Percentiles rank a stretch among this genome's conserved stretches.
phyloP scores from a whole-genome alignment of 108 stramenopile species.

The Pseudonitzschia delicatissima region DNA sequence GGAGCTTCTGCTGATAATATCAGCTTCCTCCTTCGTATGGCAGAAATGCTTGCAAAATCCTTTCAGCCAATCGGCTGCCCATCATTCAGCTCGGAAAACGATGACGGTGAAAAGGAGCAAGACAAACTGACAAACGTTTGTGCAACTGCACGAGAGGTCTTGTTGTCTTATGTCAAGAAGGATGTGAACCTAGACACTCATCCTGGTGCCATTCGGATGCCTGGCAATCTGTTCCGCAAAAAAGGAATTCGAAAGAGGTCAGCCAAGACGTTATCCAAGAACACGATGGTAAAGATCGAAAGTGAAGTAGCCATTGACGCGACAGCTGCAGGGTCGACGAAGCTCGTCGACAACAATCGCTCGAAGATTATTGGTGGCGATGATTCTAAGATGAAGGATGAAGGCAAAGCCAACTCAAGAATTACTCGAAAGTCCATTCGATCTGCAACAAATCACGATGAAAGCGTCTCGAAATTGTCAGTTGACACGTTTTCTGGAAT shows the following conservation, averaged over 20 bases:
- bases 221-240: conserved; percentile 37
- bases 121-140: conserved; percentile 61
- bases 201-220: conserved; percentile 69
- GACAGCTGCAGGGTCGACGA: neutral
- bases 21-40: conserved; percentile 80
- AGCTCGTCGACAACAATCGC: neutral
- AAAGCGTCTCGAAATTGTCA: neutral
- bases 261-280: neutral
- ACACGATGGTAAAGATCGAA: neutral
- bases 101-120: conserved; percentile 18
- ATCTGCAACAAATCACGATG: neutral
- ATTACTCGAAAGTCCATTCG: neutral
- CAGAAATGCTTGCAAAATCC: conserved; percentile 50
- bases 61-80: conserved; percentile 21
- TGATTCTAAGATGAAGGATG: neutral
- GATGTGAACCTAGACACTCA: conserved; percentile 77
- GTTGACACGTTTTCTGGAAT: neutral
- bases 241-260: neutral
- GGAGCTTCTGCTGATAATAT: conserved; percentile 86
- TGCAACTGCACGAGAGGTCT: conserved; percentile 64
- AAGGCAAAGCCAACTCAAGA: neutral
- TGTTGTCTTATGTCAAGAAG: conserved; percentile 81
- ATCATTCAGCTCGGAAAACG: conserved; percentile 14
- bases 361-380: too few species aligned
- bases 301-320: neutral